Percentiles rank a stretch among this genome's conserved stretches.
These are phyloP conservation scores for Quercus cerris DNA, from an alignment of 306 rosid species.

Conservation along the genomic window DNA sequence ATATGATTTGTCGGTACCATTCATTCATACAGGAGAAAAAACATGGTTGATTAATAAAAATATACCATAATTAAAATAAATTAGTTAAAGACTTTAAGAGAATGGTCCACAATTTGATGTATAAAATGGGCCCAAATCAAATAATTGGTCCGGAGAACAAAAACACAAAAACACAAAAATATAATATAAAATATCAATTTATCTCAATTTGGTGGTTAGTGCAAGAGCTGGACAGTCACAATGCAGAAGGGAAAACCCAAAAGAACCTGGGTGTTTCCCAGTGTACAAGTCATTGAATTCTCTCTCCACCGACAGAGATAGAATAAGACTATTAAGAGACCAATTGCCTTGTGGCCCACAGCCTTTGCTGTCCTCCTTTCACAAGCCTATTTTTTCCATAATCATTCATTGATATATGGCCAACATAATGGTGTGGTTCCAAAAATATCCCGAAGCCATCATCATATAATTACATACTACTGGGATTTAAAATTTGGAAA, in stretches of 20 bases:
- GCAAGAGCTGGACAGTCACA: too few relatives aligned
- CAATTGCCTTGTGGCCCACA: neutral
- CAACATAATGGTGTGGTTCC: neutral
- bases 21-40: neutral
- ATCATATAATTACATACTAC: too few relatives aligned
- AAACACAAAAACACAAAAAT: too few relatives aligned
- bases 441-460: conserved; percentile 8
- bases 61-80: neutral
- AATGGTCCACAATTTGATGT: neutral
- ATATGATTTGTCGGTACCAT: neutral
- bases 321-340: neutral
- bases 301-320: neutral
- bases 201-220: too few relatives aligned
- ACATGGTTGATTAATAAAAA: neutral
- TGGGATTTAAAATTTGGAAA: too few relatives aligned
- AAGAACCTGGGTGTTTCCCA: neutral
- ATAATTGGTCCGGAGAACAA: neutral
- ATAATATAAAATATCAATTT: neutral
- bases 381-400: neutral
- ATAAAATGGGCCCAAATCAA: neutral
- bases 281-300: neutral
- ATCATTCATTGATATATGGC: neutral
- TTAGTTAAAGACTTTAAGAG: too few relatives aligned
- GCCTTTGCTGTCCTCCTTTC: neutral
- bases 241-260: too few relatives aligned